These are phyloP conservation scores for Ogataea parapolymorpha DNA, from an alignment of 805 yeast species.

Conservation along the genomic window DNA sequence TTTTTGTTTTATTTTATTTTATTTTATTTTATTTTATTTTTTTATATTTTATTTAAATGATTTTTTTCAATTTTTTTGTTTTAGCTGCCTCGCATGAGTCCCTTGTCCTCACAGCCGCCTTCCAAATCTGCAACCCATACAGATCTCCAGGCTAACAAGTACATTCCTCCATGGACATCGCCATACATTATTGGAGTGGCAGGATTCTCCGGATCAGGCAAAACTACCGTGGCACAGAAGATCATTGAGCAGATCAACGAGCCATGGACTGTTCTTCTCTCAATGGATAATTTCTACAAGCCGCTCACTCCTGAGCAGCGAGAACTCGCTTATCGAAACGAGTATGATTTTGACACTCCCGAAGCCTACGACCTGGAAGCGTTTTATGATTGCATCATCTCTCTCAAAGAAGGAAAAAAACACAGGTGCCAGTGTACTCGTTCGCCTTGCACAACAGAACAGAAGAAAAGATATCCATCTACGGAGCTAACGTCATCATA, in stretches of 20 bases:
- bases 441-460: slow-evolving; percentile 61
- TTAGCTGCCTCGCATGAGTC: not conserved
- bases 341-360: slow-evolving; percentile 87
- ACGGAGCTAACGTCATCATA: slow-evolving; percentile 92
- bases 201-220: slow-evolving; percentile 87
- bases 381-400: slow-evolving; percentile 56
- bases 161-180: slow-evolving; percentile 84
- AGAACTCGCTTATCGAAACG: slow-evolving; percentile 57
- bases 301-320: slow-evolving; percentile 66
- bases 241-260: slow-evolving; percentile 74
- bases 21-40: not conserved
- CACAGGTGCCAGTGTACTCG: slow-evolving; percentile 68
- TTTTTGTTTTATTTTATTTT: not conserved
- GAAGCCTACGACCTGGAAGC: slow-evolving; percentile 78
- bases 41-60: not conserved
- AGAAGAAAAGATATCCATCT: slow-evolving; percentile 65
- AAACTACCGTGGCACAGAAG: slow-evolving; percentile 84
- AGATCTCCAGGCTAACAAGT: slow-evolving; percentile 30
- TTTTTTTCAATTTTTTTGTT: not conserved
- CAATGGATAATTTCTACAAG: slow-evolving; percentile 87
- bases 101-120: not conserved
- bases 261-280: slow-evolving; percentile 91
- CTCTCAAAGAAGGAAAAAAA: slow-evolving; percentile 62
- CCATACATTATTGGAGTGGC: slow-evolving; percentile 88
- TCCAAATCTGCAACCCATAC: slow-evolving; percentile 7